Percentiles rank a stretch among this genome's conserved stretches.
Conservation (phyloP, 129 eudicot species). For the Flaveria trinervia region DNA sequence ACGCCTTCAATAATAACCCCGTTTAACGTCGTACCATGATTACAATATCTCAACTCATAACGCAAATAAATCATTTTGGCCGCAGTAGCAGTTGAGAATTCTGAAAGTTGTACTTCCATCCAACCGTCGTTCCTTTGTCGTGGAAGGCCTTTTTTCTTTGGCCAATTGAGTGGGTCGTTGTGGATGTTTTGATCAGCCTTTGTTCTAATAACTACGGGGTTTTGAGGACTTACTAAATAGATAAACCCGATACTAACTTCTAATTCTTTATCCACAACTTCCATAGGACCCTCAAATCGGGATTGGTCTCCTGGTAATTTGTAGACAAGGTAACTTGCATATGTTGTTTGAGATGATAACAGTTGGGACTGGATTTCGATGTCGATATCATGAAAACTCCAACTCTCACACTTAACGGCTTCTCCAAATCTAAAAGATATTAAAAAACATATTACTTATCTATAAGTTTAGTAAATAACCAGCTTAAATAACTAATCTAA, state of each 20-base stretch:
- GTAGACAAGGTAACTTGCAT: conserved; percentile 23
- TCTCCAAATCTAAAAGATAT: conserved; percentile 16
- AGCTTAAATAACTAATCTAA: not conserved
- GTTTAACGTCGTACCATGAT: not conserved
- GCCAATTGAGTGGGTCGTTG: conserved; percentile 25
- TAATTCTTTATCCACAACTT: not conserved
- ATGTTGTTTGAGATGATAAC: not conserved
- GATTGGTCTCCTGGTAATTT: not conserved
- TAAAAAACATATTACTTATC: not conserved
- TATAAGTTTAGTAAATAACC: not conserved
- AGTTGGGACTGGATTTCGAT: not conserved
- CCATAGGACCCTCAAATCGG: not conserved
- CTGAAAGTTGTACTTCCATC: not conserved
- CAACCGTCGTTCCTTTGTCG: not conserved
- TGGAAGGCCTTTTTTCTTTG: conserved; percentile 20
- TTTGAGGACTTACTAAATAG: not conserved
- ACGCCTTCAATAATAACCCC: not conserved
- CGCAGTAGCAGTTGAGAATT: not conserved
- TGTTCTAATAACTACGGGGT: not conserved
- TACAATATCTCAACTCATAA: not conserved
- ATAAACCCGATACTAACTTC: not conserved
- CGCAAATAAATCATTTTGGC: not conserved
- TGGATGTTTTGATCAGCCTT: not conserved
- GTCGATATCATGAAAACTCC: not conserved
- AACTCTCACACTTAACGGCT: not conserved